These are phyloP conservation scores for Gymnopilus junonius DNA, from an alignment of 768 basidiomycete genomes.

Conservation along the genomic window DNA sequence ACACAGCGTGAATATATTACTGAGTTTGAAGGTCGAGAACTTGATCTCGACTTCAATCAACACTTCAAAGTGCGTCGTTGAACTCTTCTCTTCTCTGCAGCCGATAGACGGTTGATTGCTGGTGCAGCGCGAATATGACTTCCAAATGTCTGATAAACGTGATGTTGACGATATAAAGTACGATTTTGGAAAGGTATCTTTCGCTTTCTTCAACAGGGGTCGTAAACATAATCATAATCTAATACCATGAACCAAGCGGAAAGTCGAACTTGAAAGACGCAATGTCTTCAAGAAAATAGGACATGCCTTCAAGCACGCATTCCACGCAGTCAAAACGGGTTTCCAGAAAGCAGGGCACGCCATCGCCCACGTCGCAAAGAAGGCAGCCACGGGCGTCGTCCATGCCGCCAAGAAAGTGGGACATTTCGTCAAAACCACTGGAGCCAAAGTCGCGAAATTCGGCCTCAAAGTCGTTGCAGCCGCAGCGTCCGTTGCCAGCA, in stretches of 20 bases:
- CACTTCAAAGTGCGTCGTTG: not conserved
- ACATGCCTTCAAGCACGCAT: no score
- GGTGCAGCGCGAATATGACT: not conserved
- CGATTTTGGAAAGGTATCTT: not conserved
- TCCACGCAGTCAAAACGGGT: not conserved
- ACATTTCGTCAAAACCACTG: no score
- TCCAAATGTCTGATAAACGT: not conserved
- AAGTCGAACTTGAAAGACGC: slow-evolving; percentile 5
- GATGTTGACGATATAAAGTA: not conserved
- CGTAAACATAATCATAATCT: no score
- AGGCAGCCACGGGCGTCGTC: not conserved
- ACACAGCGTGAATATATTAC: not conserved
- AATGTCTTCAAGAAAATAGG: slow-evolving; percentile 11
- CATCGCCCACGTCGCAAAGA: not conserved
- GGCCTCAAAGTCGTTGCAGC: slow-evolving; percentile 10
- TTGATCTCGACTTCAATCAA: not conserved
- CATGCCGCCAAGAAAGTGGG: slow-evolving; percentile 7
- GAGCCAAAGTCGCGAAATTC: slow-evolving; percentile 9
- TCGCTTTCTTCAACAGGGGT: not conserved
- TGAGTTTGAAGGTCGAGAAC: not conserved
- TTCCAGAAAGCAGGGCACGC: no score
- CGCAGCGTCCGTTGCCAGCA: not conserved
- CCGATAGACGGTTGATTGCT: not conserved
- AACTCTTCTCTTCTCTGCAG: no score
- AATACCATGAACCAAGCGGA: not conserved